Conservation (phyloP, 169 alveolate genomes). For the Besnoitia besnoiti region DNA sequence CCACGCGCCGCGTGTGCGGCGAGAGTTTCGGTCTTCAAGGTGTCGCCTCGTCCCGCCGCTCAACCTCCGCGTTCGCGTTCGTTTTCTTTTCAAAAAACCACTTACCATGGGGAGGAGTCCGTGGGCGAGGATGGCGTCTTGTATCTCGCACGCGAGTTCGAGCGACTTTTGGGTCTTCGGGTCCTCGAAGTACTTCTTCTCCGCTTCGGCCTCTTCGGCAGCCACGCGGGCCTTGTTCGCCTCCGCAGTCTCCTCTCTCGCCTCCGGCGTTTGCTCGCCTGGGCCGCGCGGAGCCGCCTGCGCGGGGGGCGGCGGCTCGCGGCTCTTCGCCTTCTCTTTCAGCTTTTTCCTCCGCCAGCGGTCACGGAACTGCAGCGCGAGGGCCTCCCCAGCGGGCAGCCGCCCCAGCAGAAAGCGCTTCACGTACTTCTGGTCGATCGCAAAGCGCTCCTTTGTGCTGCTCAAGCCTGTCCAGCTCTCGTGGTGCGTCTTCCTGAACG, state of each 20-base stretch:
- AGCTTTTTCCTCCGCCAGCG: not conserved
- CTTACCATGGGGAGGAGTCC: not conserved
- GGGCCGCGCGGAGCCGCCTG: too few species aligned
- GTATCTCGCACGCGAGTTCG: not conserved
- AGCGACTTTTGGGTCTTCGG: not conserved
- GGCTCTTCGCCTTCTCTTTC: not conserved
- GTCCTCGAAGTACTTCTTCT: not conserved
- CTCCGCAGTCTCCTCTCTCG: not conserved
- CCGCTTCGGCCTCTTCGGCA: not conserved
- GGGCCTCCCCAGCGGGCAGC: slow-evolving; percentile 45
- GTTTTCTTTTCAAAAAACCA: too few species aligned
- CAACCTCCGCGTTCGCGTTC: too few species aligned
- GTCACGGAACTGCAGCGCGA: slow-evolving; percentile 7
- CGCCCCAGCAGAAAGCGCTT: slow-evolving; percentile 44
- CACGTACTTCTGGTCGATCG: slow-evolving; percentile 63
- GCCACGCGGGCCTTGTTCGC: not conserved
- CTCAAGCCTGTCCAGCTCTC: slow-evolving; percentile 83
- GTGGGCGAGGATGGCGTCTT: not conserved
- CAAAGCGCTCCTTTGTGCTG: slow-evolving; percentile 81
- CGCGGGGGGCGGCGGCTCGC: too few species aligned
- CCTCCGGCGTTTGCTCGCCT: not conserved
- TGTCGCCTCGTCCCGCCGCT: too few species aligned
- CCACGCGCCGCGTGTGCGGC: too few species aligned
- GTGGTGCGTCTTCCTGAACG: slow-evolving; percentile 82
- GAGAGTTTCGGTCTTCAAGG: too few species aligned